Base-by-base conservation (phyloP, 441 rosid species). In the Geranium incanum region DNA sequence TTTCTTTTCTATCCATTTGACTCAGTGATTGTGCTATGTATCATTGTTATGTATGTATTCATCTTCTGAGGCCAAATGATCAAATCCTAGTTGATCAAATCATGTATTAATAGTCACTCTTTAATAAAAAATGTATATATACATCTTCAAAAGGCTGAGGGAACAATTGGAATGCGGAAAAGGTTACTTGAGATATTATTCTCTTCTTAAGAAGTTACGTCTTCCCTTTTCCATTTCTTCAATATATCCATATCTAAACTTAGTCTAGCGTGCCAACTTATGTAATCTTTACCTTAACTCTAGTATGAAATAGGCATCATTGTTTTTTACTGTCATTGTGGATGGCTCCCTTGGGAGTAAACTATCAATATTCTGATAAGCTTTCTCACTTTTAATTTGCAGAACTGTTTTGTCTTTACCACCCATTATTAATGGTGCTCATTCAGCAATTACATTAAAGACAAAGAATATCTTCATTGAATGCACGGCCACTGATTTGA, bases 381-480 rank as follows among this genome's bases (percentile, higher is more conserved):
- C 45, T 7, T 59, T 71, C 16, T 57, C 8, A 19, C 37, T 63
- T 80, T 60, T 38, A 75, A 75, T 77, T 63, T 79, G 69, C 81
- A 92, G 97, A 83, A 92, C 95, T 75, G 93, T 95, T 76, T 3
- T 92, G 72, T 92, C 99, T 75, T 75, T 90, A 73, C 98, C 98
- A 0, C 99, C 99, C 71, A 87, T 95, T 78, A 95, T 95, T 72
- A 92, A 95, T 81, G 85, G 98, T 76, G 95, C 97, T 65, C 98
- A 92, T 83, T 95, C 97, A 33, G 98, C 98, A 69, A 90, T 95
- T 71, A 87, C 89, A 73, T 82, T 92, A 67, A 84, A 90, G 86
- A 95, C 99, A 23, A 92, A 86, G 84, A 95, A 92, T 82, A 91
- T 95, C 78, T 84, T 95, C 78, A 86, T 92, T 77, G 99, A 95